Evolutionary conservation across 2,329 filamentous ascomycete genomes (phyloP), one percentile per base, ranked within the genome.

Genomic region (Apiospora sp.): DNA sequence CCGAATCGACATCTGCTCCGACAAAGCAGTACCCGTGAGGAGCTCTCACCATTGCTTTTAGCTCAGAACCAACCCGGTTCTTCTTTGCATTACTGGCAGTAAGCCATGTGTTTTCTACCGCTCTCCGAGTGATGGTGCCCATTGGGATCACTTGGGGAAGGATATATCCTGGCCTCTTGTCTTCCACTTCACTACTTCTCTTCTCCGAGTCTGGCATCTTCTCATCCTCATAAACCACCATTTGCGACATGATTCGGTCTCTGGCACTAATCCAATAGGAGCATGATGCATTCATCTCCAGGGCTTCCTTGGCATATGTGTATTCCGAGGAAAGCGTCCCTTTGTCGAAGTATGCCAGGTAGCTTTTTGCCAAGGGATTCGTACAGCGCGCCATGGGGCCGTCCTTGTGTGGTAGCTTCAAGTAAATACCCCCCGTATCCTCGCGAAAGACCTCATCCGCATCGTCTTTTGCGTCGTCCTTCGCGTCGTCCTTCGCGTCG

Each of bases 181-280:
- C 64, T 37, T 74, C 43, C 16, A 37, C 49, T 34, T 70, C 30
- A 14, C 43, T 24, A 4, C 30, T 24, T 24, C 16, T 19, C 27
- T 30, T 13, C 46, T 30, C 67, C 3, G 24, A 13, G 14, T 12
- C 24, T 12, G 58, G 71, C 24, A 71, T 75, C 24, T 86, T 73
- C 75, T 97, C 91, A 46, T 91, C 86, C 73, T 95, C 88, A 80
- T 97, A 98, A 0, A 99, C 93, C 1, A 97, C 95, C 88, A 98
- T 94, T 79, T 99, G 96, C n/a, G 92, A 93, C 87, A 86, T 96
- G 82, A 99, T 99, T 69, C 96, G 88, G 79, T 98, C 94, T 74
- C 96, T 90, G 22, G 96, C 95, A 78, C 94, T 98, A 77, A 99
- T 98, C 96, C 97, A 99, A 83, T 99, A 99, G 0, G 96, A 98